These are phyloP conservation scores for Linnemannia schmuckeri DNA, from an alignment of 192 early-diverging fungal genomes.

Conservation along the genomic window DNA sequence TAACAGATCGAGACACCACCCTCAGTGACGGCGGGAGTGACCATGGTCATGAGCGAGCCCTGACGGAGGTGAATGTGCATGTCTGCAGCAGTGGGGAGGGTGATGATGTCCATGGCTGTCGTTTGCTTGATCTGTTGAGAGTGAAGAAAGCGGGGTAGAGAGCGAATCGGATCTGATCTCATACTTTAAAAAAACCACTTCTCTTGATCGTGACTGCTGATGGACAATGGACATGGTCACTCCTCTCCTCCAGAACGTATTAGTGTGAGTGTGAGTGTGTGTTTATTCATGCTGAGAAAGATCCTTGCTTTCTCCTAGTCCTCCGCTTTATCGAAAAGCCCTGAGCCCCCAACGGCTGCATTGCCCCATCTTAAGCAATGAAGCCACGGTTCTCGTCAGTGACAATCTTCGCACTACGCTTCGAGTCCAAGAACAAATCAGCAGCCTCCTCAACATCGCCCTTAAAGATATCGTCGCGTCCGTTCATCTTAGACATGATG, in stretches of 20 bases:
- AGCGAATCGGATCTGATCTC: conserved; percentile 1
- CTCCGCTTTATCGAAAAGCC: neutral
- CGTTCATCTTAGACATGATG: conserved; percentile 89
- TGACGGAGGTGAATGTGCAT: conserved; percentile 97
- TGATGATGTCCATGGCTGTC: conserved; percentile 59
- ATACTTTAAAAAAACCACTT: neutral
- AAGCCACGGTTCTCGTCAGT: conserved; percentile 59
- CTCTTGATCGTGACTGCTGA: neutral
- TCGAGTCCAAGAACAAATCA: conserved; percentile 91
- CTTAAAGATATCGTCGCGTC: conserved; percentile 81
- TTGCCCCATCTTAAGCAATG: conserved; percentile 21
- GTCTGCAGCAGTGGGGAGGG: conserved; percentile 83
- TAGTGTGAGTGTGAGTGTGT: neutral
- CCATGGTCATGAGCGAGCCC: conserved; percentile 89
- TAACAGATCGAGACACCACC: conserved; percentile 90
- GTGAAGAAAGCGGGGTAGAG: neutral
- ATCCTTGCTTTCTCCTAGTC: neutral
- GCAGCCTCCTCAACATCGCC: conserved; percentile 91
- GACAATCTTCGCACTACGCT: conserved; percentile 83
- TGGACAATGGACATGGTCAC: neutral
- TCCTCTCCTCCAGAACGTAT: neutral
- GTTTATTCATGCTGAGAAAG: neutral
- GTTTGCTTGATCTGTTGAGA: neutral
- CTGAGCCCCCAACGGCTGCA: neutral
- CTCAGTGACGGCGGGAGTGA: conserved; percentile 83